Conservation (phyloP, 148 eudicot species). For the Camellia granthamiana region DNA sequence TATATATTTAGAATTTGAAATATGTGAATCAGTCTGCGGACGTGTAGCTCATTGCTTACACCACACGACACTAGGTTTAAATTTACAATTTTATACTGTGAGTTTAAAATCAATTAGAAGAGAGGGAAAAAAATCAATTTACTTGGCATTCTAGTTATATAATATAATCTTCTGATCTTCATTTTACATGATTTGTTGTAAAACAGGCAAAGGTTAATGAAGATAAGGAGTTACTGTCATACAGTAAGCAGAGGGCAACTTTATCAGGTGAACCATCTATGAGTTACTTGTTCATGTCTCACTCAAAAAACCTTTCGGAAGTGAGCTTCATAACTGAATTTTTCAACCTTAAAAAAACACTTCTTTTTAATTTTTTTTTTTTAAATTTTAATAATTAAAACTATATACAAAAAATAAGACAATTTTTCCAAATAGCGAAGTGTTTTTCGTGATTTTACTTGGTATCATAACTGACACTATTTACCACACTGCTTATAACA, state of each 20-base stretch:
- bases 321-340: background rate
- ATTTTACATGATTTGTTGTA: background rate
- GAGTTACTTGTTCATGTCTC: background rate
- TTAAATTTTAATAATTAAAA: background rate
- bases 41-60: no score
- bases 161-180: background rate
- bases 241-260: slow-evolving; percentile 11
- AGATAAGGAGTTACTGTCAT: slow-evolving; percentile 17
- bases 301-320: background rate
- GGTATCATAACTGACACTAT: no score
- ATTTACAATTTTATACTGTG: no score
- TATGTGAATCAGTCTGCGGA: no score
- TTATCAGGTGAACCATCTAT: slow-evolving; percentile 26
- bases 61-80: no score
- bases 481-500: no score
- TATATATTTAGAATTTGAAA: no score
- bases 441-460: no score
- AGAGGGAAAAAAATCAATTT: background rate
- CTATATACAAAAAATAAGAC: background rate
- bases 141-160: background rate
- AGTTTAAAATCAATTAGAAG: no score
- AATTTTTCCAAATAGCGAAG: no score
- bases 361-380: background rate
- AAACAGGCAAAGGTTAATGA: slow-evolving; percentile 16
- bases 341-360: no score